Conservation (phyloP, 352 stramenopile species). For the Elongisporangium undulatum region DNA sequence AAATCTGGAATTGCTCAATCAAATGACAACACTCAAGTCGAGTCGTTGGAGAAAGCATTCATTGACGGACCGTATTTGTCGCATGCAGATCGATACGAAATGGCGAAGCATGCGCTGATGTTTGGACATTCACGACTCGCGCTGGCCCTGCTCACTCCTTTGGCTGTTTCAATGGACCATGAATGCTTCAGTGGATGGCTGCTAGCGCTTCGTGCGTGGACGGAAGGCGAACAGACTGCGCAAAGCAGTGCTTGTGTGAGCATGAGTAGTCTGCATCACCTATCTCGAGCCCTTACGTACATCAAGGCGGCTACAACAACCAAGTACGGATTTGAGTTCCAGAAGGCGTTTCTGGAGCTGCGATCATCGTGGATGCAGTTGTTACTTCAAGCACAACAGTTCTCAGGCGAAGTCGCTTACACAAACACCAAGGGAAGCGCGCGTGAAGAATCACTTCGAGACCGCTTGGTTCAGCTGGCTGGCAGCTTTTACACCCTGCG, state of each 20-base stretch:
- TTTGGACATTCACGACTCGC: constrained; percentile 26
- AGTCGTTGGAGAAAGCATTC: constrained; percentile 15
- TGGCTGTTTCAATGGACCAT: constrained; percentile 21
- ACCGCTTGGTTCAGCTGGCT: constrained; percentile 4
- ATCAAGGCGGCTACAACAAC: constrained; percentile 30
- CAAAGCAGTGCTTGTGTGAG: constrained; percentile 12
- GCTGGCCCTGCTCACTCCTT: constrained; percentile 14
- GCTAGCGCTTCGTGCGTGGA: constrained; percentile 22
- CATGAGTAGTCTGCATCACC: constrained; percentile 22
- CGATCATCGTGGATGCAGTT: constrained; percentile 36
- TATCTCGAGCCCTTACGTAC: constrained; percentile 18
- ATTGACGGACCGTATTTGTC: constrained; percentile 16
- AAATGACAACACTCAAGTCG: constrained; percentile 1
- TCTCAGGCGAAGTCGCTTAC: constrained; percentile 33
- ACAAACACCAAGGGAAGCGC: constrained; percentile 15
- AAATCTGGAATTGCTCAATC: background rate
- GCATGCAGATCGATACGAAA: constrained; percentile 37
- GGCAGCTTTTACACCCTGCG: constrained; percentile 21
- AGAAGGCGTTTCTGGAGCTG: constrained; percentile 29
- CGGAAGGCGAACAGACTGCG: constrained; percentile 28
- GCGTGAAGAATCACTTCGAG: background rate
- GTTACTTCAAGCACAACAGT: constrained; percentile 36
- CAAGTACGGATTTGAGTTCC: constrained; percentile 38
- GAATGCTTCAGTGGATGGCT: constrained; percentile 51
- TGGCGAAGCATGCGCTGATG: constrained; percentile 36